Conservation (phyloP, 768 basidiomycete species). For the Pisolithus marmoratus region DNA sequence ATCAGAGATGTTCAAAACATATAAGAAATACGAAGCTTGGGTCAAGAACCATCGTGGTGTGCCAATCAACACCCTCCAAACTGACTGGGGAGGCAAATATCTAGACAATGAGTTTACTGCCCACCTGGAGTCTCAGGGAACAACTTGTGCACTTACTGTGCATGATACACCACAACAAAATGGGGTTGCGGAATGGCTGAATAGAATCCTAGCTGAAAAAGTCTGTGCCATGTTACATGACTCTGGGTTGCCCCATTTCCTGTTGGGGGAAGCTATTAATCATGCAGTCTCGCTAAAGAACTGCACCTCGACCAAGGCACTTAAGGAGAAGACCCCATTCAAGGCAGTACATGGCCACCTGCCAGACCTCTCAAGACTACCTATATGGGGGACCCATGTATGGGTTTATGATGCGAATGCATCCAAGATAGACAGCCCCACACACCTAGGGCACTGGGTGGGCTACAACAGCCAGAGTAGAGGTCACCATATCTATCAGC, state of each 20-base stretch:
- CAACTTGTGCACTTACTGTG: constrained; percentile 2
- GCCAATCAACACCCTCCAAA: not conserved
- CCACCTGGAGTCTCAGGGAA: not conserved
- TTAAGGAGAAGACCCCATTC: constrained; percentile 4
- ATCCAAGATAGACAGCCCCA: constrained; percentile 22
- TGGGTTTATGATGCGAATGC: constrained; percentile 18
- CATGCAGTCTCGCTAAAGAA: constrained; percentile 5
- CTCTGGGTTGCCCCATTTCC: constrained; percentile 9
- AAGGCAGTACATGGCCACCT: constrained; percentile 15
- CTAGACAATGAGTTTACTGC: not conserved
- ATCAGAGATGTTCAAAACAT: not conserved
- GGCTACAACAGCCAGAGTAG: constrained; percentile 31
- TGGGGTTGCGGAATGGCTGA: constrained; percentile 23
- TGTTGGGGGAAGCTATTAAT: constrained; percentile 18
- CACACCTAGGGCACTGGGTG: constrained; percentile 28
- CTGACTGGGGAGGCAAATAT: not conserved
- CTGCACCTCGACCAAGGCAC: constrained; percentile 4
- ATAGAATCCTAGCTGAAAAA: constrained; percentile 21
- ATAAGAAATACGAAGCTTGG: not conserved
- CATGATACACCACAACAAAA: constrained; percentile 22
- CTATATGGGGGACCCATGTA: constrained; percentile 15
- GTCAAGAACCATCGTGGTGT: not conserved
- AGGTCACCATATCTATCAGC: constrained; percentile 30
- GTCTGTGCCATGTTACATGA: constrained; percentile 20
- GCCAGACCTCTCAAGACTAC: constrained; percentile 17